These are phyloP conservation scores for Tylopilus balloui DNA, from an alignment of 768 basidiomycete genomes.

Conservation along the genomic window DNA sequence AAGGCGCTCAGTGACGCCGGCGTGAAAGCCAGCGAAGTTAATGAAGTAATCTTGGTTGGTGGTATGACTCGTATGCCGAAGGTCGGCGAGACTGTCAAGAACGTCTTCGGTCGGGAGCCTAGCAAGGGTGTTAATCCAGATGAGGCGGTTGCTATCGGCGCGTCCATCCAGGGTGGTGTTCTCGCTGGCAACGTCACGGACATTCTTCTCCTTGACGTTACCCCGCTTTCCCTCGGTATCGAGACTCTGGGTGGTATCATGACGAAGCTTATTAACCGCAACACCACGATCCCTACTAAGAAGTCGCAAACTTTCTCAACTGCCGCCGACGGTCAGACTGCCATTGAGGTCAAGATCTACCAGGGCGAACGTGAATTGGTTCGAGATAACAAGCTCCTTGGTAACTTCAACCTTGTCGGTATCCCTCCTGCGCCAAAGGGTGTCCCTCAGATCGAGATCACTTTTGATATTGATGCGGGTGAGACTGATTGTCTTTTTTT, in stretches of 20 bases:
- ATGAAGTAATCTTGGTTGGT: constrained; percentile 97
- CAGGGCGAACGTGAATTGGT: constrained; percentile 99
- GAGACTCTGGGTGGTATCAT: constrained; percentile 99
- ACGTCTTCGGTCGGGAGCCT: constrained; percentile 91
- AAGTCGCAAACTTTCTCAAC: constrained; percentile 99
- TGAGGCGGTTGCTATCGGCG: constrained; percentile 98
- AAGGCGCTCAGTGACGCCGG: constrained; percentile 94
- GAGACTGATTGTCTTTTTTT: constrained; percentile 14
- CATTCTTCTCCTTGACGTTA: constrained; percentile 90
- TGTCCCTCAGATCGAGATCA: constrained; percentile 76
- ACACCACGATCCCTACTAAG: constrained; percentile 99
- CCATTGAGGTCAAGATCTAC: constrained; percentile 99
- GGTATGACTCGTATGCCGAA: constrained; percentile 99
- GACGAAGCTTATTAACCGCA: constrained; percentile 97
- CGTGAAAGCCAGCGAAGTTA: constrained; percentile 86
- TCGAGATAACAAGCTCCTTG: constrained; percentile 96
- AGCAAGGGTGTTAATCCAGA: constrained; percentile 99
- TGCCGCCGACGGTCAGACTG: constrained; percentile 98
- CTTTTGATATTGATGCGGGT: constrained; percentile 98
- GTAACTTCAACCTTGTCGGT: constrained; percentile 99
- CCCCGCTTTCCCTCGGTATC: constrained; percentile 92
- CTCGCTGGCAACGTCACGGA: constrained; percentile 95
- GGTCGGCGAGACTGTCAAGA: constrained; percentile 83
- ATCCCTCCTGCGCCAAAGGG: constrained; percentile 82
- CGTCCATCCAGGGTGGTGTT: constrained; percentile 97